Conservation (phyloP, 805 yeast species). For the Pichia nakasei region DNA sequence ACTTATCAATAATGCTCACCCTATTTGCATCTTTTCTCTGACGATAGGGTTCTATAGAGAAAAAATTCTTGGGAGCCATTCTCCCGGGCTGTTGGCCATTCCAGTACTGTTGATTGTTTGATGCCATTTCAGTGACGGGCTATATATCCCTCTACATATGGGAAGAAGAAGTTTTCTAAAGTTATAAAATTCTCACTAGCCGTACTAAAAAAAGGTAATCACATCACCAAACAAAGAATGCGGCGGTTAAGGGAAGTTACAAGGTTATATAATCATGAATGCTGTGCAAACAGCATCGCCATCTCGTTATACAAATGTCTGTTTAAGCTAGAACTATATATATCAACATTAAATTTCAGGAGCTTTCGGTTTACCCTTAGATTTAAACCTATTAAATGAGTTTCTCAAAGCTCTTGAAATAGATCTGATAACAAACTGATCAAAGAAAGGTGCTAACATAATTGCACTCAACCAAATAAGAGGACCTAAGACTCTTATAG, state of each 20-base stretch:
- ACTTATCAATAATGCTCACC: slow-evolving; percentile 70
- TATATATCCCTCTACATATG: no score
- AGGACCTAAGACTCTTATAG: slow-evolving; percentile 21
- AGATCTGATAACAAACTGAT: slow-evolving; percentile 26
- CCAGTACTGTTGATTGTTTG: slow-evolving; percentile 12
- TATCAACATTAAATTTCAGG: slow-evolving; percentile 2
- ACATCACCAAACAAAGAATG: no score
- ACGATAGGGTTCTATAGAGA: slow-evolving; percentile 51
- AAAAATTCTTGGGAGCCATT: slow-evolving; percentile 47
- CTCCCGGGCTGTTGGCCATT: slow-evolving; percentile 17
- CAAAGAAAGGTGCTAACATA: slow-evolving; percentile 28
- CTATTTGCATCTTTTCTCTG: slow-evolving; percentile 56
- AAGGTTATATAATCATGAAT: no score
- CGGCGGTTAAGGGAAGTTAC: no score
- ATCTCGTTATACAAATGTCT: no score
- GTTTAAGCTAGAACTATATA: no score
- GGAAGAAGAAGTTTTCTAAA: no score
- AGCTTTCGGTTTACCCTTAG: not conserved
- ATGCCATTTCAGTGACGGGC: no score
- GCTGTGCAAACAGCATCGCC: no score
- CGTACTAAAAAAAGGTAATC: no score
- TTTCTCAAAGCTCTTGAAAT: slow-evolving; percentile 17
- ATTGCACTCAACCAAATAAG: slow-evolving; percentile 25
- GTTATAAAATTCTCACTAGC: no score
- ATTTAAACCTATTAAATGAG: slow-evolving; percentile 9